Evolutionary conservation across 805 yeast species (phyloP).

Genomic region (Candida parachauliodes): DNA sequence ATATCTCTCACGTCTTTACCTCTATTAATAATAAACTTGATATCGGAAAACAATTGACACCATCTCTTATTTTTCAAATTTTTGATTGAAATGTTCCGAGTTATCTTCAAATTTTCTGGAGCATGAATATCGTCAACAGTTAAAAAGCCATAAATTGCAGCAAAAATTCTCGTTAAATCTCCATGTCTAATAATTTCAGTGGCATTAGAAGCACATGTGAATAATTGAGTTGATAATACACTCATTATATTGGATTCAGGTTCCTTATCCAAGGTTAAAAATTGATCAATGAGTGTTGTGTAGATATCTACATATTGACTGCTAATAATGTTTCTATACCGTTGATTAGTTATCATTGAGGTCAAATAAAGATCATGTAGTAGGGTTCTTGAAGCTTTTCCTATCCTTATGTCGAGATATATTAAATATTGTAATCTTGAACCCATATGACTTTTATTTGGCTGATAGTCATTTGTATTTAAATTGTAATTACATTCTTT

Average conservation of each 20-base stretch:
- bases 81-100: conserved; percentile 36
- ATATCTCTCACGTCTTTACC: conserved; percentile 53
- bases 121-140: conserved; percentile 49
- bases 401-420: conserved; percentile 67
- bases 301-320: conserved; percentile 81
- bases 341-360: conserved; percentile 57
- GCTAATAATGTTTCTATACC: conserved; percentile 57
- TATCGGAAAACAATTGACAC: conserved; percentile 75
- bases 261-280: conserved; percentile 74
- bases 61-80: conserved; percentile 66
- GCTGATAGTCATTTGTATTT: conserved; percentile 21
- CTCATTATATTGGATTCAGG: conserved; percentile 78
- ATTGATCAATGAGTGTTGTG: conserved; percentile 69
- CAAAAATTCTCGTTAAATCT: conserved; percentile 58
- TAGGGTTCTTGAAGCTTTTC: conserved; percentile 56
- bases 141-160: conserved; percentile 60
- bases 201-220: conserved; percentile 84
- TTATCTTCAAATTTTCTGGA: conserved; percentile 38
- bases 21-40: conserved; percentile 72
- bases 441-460: conserved; percentile 32
- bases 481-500: conserved; percentile 47
- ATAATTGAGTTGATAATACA: conserved; percentile 76
- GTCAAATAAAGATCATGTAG: conserved; percentile 65
- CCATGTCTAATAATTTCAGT: conserved; percentile 60
- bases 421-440: conserved; percentile 58